Evolutionary conservation across 371 early-diverging fungal genomes (phyloP), one percentile per base, ranked within the genome.

Genomic region (Lichtheimia ramosa): DNA sequence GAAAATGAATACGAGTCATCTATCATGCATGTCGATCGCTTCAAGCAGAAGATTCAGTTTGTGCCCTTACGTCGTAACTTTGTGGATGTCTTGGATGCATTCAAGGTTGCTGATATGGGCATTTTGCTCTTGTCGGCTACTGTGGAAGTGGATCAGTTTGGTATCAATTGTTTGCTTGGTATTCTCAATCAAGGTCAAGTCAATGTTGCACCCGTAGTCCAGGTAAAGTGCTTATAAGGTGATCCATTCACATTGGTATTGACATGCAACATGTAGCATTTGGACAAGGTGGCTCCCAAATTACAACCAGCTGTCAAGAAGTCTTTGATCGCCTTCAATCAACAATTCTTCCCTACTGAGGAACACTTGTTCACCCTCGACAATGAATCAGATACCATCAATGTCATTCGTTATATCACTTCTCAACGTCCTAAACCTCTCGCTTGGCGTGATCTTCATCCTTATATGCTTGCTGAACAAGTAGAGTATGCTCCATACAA

Each of bases 81-180:
- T 62, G 58, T 89, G 51, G 90, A 89, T 54, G 88, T 96, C 46
- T 67, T 98, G 68, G 96, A 97, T 74, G 92, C 89, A 2, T 86
- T 89, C 72, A 92, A 92, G 70, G 91, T 94, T 0, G 92, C 95
- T 42, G 98, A 98, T 74, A 91, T 90, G 66, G 85, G 92, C 62
- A 64, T 98, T 42, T 85, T 95, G 58, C 73, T 93, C 12, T 66
- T 97, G 72, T 94, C 94, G 6, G 92, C 95, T 3, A 83, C 87
- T n/a, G 90, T 83, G 7, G 96, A 97, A 68, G 97, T 98, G 3
- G 98, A 97, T 71, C 79, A 80, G 51, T 93, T 94, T 74, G 98
- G 98, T 50, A 89, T 90, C 71, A 81, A 78, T 63, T 83, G 86
- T 56, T 66, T 98, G 59, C 75, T 86, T 25, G 86, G 91, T 46